phyloP scores from a whole-genome alignment of 306 rosid species.

The Quercus parvula region DNA sequence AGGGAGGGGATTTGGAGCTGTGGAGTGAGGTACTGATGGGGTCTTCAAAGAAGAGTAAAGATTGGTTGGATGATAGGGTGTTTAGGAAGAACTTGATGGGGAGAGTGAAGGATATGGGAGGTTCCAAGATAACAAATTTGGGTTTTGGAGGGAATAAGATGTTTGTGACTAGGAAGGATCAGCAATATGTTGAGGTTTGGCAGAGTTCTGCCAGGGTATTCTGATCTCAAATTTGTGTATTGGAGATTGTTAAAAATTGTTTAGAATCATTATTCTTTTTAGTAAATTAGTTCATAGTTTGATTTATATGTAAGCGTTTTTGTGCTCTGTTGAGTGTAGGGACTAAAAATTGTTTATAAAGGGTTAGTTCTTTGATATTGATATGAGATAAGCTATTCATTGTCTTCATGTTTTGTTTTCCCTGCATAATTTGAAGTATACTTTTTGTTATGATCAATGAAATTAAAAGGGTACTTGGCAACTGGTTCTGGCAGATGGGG shows the following conservation, averaged over 20 bases:
- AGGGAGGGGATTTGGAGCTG: constrained; percentile 66
- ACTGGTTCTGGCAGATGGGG: no score
- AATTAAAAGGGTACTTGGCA: no score
- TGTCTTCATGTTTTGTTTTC: not conserved
- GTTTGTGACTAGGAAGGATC: constrained; percentile 77
- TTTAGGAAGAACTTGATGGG: constrained; percentile 86
- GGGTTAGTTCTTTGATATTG: not conserved
- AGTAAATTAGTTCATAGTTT: not conserved
- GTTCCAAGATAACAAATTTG: constrained; percentile 55
- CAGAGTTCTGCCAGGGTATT: constrained; percentile 62
- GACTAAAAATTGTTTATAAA: not conserved
- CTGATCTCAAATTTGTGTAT: constrained; percentile 23
- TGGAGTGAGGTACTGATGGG: constrained; percentile 84
- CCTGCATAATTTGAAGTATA: not conserved
- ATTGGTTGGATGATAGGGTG: constrained; percentile 36
- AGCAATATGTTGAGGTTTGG: constrained; percentile 90
- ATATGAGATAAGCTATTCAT: not conserved
- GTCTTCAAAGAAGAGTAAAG: constrained; percentile 15
- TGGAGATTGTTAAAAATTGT: not conserved
- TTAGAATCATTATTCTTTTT: not conserved
- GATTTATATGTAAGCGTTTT: not conserved
- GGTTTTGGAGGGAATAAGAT: constrained; percentile 89
- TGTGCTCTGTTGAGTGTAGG: not conserved
- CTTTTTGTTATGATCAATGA: no score
- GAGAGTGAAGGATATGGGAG: constrained; percentile 68